Evolutionary conservation across 176 grass and related monocot species (phyloP).

Genomic region (Panicum miliaceum): DNA sequence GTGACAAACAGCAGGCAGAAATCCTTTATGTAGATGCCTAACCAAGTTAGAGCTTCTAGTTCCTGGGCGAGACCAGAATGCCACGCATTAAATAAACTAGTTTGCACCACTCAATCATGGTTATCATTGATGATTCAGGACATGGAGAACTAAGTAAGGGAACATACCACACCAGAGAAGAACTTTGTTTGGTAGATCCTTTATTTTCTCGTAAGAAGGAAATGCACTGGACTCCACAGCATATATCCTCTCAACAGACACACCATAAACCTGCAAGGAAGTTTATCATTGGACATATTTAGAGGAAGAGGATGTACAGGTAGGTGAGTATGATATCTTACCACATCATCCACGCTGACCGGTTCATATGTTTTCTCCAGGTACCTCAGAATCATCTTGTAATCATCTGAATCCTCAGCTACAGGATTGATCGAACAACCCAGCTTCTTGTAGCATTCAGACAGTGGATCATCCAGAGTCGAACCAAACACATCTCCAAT

Average conservation of each 20-base stretch:
- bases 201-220: slow-evolving; percentile 68
- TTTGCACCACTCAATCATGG: background rate
- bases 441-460: slow-evolving; percentile 60
- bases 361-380: slow-evolving; percentile 81
- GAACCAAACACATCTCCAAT: slow-evolving; percentile 50
- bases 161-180: slow-evolving; percentile 89
- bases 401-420: slow-evolving; percentile 65
- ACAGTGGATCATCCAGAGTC: slow-evolving; percentile 67
- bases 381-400: slow-evolving; percentile 84
- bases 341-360: slow-evolving; percentile 65
- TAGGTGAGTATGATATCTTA: slow-evolving; percentile 13
- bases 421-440: slow-evolving; percentile 62
- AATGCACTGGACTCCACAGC: slow-evolving; percentile 56
- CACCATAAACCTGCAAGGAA: slow-evolving; percentile 56
- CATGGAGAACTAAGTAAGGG: background rate
- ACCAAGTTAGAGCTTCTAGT: slow-evolving; percentile 83
- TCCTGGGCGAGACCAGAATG: slow-evolving; percentile 34
- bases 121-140: background rate
- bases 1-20: slow-evolving; percentile 65
- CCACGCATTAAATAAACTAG: background rate
- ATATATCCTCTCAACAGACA: slow-evolving; percentile 69
- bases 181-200: slow-evolving; percentile 75
- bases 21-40: slow-evolving; percentile 67
- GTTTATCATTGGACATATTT: background rate
- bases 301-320: background rate